Evolutionary conservation across 2,329 filamentous ascomycete genomes (phyloP).

Genomic region (Aspergillus clavatus): DNA sequence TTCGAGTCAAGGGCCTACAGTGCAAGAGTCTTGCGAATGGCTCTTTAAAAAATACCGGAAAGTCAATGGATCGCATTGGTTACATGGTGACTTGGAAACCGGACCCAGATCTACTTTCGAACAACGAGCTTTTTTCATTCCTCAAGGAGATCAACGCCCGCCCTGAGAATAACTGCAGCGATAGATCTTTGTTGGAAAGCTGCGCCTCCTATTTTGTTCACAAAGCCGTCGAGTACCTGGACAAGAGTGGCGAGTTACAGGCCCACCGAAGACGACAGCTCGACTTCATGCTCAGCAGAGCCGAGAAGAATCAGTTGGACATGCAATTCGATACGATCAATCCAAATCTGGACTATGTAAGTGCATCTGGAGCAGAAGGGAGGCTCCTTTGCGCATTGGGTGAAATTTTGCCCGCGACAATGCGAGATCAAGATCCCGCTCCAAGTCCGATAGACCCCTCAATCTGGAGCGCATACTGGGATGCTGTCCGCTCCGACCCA

Average conservation of each 20-base stretch:
- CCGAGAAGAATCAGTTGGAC: neutral
- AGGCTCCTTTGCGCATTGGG: conserved; percentile 10
- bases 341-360: neutral
- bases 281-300: neutral
- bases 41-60: neutral
- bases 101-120: conserved; percentile 14
- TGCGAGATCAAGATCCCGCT: conserved; percentile 1
- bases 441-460: neutral
- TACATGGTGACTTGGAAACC: conserved; percentile 19
- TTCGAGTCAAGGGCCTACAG: conserved; percentile 14
- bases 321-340: neutral
- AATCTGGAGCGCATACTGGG: conserved; percentile 5
- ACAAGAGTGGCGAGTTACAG: neutral
- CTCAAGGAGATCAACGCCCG: neutral
- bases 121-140: neutral
- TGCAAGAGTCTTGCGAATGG: conserved; percentile 9
- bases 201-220: conserved; percentile 6
- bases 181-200: neutral
- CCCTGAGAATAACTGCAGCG: neutral
- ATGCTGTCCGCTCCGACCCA: neutral
- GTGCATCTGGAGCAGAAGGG: conserved; percentile 2
- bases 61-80: conserved; percentile 3
- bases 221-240: neutral
- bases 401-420: conserved; percentile 6
- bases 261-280: neutral